phyloP scores from a whole-genome alignment of 2,329 filamentous ascomycete genomes.

The Calonectria henricotiae region DNA sequence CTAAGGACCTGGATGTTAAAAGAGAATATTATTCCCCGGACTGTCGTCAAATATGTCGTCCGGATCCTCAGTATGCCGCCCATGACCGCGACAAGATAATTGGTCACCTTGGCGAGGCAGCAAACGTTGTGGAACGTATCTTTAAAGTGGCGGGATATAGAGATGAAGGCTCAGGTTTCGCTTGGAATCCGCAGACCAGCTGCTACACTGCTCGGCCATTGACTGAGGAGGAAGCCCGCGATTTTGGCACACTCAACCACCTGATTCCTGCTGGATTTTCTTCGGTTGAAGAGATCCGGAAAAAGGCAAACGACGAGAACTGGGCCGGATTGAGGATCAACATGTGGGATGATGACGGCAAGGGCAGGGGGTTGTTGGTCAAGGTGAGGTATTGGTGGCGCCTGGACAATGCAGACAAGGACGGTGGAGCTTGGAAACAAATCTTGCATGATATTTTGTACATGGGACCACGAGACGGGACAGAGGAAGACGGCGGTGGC shows the following conservation, averaged over 20 bases:
- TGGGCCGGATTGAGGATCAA: constrained; percentile 55
- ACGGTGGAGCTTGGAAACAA: constrained; percentile 36
- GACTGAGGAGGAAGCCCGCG: constrained; percentile 11
- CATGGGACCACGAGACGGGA: constrained; percentile 33
- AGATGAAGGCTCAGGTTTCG: not conserved
- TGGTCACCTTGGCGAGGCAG: constrained; percentile 42
- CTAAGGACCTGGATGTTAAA: constrained; percentile 11
- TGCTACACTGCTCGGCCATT: constrained; percentile 30
- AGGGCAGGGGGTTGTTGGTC: constrained; percentile 40
- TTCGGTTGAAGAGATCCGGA: constrained; percentile 33
- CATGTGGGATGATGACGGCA: constrained; percentile 48
- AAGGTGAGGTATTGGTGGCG: constrained; percentile 56
- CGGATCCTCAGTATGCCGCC: constrained; percentile 48
- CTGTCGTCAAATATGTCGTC: constrained; percentile 48
- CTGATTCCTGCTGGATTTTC: constrained; percentile 39
- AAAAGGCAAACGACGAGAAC: constrained; percentile 38
- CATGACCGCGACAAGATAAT: constrained; percentile 48
- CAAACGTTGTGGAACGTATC: constrained; percentile 31
- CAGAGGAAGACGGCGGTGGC: constrained; percentile 21
- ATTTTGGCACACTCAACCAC: constrained; percentile 39
- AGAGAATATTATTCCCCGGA: constrained; percentile 20
- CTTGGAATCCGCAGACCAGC: not conserved
- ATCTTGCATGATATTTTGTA: constrained; percentile 43
- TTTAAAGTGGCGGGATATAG: constrained; percentile 18
- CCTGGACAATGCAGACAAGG: constrained; percentile 42